Evolutionary conservation across 306 rosid genomes (phyloP), one percentile per base, ranked within the genome.

Genomic region (Hylodesmum podocarpum): DNA sequence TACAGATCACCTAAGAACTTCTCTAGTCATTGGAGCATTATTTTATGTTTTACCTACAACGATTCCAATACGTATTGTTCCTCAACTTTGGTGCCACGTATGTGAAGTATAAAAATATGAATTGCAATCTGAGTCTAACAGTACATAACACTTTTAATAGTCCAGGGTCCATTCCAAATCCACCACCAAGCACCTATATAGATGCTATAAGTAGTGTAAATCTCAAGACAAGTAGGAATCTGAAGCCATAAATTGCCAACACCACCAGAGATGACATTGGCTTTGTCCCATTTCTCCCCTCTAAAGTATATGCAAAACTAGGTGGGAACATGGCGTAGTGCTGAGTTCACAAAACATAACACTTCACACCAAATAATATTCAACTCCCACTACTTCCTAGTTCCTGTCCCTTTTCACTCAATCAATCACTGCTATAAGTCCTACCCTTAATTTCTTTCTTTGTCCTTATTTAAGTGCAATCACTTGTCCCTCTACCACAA

Each of bases 241-340:
- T 71, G 69, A 87, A 79, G 80, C 83, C 81, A 75, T 76, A 78
- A 72, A 81, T 77, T 70, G 81, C 75, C 85, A 81, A 68, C 81
- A 71, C 74, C 75, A 66, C 63, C 19, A 53, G 80, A 82, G 80
- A 82, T 84, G 87, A 84, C 84, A 86, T 71, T 66, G 83, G 83
- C 87, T 78, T 47, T 84, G 85, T 79, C 70, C 83, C 73, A 76
- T 62, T 50, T 7, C 33, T 70, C 37, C 78, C 81, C 85, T 80
- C 69, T 74, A 75, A 64, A 78, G 75, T 76, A 57, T 83, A 78
- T 75, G 85, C 89, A 84, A 80, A 83, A 72, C 61, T 66, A 13
- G 51, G 78, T 84, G 84, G 86, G 83, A 89, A 76, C 74, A 80
- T 81, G 68, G 51, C 73, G 69, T 37, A 41, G 11, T 63, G 76